Conservation (phyloP, 768 basidiomycete species). For the Lenzites betulinus region DNA sequence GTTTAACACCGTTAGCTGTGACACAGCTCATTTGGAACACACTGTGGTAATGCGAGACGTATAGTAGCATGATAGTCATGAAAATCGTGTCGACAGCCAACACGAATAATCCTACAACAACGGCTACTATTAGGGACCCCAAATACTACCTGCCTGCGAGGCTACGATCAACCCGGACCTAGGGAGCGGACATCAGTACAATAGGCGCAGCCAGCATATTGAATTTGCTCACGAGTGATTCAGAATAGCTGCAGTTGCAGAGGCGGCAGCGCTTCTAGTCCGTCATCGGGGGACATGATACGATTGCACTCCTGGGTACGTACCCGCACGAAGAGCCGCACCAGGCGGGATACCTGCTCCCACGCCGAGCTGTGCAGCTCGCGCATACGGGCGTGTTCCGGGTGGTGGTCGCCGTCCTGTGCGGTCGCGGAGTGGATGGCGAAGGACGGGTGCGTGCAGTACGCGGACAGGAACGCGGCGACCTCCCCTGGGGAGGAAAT, state of each 20-base stretch:
- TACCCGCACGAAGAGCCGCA: conserved; percentile 11
- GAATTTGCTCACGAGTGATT: not conserved
- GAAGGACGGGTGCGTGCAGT: conserved; percentile 18
- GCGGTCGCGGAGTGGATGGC: conserved; percentile 6
- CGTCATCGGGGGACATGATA: not conserved
- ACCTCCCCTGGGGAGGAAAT: conserved; percentile 14
- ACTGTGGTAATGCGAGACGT: too few relatives aligned
- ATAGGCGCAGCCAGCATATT: not conserved
- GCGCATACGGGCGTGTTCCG: conserved; percentile 12
- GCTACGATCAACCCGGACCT: too few relatives aligned
- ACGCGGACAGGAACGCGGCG: conserved; percentile 19
- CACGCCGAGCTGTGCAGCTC: conserved; percentile 11
- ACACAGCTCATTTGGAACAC: too few relatives aligned
- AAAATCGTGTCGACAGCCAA: too few relatives aligned
- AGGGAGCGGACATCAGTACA: too few relatives aligned
- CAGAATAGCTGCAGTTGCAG: not conserved
- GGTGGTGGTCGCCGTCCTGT: conserved; percentile 6
- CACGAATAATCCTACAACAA: too few relatives aligned
- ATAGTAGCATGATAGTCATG: too few relatives aligned
- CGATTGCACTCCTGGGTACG: conserved; percentile 3
- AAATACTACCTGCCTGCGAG: too few relatives aligned
- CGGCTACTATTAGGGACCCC: too few relatives aligned
- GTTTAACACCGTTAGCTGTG: too few relatives aligned
- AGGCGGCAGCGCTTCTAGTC: not conserved
- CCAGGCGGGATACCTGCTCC: conserved; percentile 14